Conservation (phyloP, 2,329 filamentous ascomycete genomes). For the Claviceps cyperi region DNA sequence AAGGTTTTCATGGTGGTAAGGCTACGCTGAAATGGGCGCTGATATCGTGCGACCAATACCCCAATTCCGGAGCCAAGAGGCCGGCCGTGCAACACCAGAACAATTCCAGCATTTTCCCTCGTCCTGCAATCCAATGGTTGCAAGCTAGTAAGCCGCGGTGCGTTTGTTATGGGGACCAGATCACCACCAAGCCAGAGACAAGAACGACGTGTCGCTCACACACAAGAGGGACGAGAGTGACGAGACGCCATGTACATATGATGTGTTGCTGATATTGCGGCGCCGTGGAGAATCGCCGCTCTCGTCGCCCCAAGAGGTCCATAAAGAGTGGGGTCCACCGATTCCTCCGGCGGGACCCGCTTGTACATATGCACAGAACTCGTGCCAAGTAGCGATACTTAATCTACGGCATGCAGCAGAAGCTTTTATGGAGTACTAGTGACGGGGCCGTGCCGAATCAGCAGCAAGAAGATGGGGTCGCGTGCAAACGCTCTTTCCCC, state of each 20-base stretch:
- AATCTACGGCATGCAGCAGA: not conserved
- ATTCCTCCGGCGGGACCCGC: slow-evolving; percentile 3
- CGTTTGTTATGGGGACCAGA: not conserved
- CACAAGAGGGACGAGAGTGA: too few species aligned
- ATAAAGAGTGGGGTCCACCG: slow-evolving; percentile 2
- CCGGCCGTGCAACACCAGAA: not conserved
- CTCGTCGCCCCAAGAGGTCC: slow-evolving; percentile 1
- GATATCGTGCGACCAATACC: not conserved
- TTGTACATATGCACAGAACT: not conserved
- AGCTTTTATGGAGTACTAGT: not conserved
- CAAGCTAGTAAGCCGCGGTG: not conserved
- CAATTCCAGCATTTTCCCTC: not conserved
- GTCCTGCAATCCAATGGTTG: not conserved
- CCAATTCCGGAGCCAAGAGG: not conserved
- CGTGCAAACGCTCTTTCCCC: slow-evolving; percentile 3
- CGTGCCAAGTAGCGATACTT: slow-evolving; percentile 2
- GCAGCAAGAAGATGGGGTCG: not conserved
- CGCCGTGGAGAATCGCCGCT: slow-evolving; percentile 5
- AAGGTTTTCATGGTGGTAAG: too few species aligned
- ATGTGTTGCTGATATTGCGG: slow-evolving; percentile 1
- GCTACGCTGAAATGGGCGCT: not conserved
- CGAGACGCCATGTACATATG: not conserved
- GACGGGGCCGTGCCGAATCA: not conserved
- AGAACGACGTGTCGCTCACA: not conserved
- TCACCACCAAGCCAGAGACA: not conserved